Conservation (phyloP, 495 filamentous ascomycete genomes). For the Penicillium robsamsonii region DNA sequence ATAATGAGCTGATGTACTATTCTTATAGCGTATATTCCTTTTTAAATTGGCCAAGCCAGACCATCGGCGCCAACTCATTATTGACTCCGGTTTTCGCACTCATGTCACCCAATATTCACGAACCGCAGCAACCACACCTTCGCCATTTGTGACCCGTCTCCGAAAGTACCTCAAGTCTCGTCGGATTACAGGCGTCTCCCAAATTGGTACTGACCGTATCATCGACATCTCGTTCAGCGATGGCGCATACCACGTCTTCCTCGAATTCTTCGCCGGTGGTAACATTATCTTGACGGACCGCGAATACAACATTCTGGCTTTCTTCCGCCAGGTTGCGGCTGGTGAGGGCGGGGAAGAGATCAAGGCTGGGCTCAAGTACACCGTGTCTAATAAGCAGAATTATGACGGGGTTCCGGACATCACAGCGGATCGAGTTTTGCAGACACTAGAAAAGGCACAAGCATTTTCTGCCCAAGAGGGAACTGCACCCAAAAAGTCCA, state of each 20-base stretch:
- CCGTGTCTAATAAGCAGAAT: constrained; percentile 78
- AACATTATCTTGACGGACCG: constrained; percentile 90
- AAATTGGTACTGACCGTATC: constrained; percentile 90
- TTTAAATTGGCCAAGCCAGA: constrained; percentile 88
- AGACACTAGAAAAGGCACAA: constrained; percentile 65
- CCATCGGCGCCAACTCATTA: constrained; percentile 77
- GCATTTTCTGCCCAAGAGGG: constrained; percentile 52
- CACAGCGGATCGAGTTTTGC: constrained; percentile 66
- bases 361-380: constrained; percentile 71
- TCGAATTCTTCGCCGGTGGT: constrained; percentile 96
- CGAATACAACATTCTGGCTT: constrained; percentile 70
- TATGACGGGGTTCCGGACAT: constrained; percentile 69
- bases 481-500: constrained; percentile 63
- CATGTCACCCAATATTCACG: constrained; percentile 89
- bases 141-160: constrained; percentile 75
- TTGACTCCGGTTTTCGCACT: constrained; percentile 95
- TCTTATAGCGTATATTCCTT: constrained; percentile 77
- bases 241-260: constrained; percentile 78
- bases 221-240: constrained; percentile 92
- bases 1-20: neutral
- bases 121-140: constrained; percentile 77
- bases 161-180: constrained; percentile 87
- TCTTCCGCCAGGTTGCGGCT: constrained; percentile 75
- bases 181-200: constrained; percentile 73
- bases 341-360: constrained; percentile 73